These are phyloP conservation scores for Davidsoniella neocaledoniae DNA, from an alignment of 2,329 filamentous ascomycete species.

Conservation along the genomic window DNA sequence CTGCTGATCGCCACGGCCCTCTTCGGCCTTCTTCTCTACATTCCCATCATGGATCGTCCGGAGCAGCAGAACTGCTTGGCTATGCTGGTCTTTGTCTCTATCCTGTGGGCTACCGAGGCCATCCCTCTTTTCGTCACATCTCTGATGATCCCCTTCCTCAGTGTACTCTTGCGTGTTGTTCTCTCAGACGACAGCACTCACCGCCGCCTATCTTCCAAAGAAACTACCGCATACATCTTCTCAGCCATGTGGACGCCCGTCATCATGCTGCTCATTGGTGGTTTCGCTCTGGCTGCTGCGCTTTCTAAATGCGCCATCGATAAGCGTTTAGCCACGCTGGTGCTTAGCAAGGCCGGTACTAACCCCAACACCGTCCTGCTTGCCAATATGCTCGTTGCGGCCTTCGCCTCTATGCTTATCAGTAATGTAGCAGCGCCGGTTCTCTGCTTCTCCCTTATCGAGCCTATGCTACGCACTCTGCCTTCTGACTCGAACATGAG, in stretches of 20 bases:
- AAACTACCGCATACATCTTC: conserved; percentile 72
- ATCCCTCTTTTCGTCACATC: conserved; percentile 96
- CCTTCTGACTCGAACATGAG: conserved; percentile 83
- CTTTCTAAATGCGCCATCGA: conserved; percentile 96
- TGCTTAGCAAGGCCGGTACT: conserved; percentile 90
- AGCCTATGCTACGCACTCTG: conserved; percentile 89
- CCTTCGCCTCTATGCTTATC: conserved; percentile 97
- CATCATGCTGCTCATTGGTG: conserved; percentile 92
- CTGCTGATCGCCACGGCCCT: conserved; percentile 53
- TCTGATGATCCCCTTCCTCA: conserved; percentile 80
- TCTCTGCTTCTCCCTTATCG: conserved; percentile 92
- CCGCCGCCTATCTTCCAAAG: conserved; percentile 57
- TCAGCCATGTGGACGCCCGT: conserved; percentile 98
- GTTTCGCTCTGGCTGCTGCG: conserved; percentile 89
- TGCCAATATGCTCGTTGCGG: conserved; percentile 98
- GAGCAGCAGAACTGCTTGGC: conserved; percentile 96
- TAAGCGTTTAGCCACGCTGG: conserved; percentile 89
- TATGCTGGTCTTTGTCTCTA: conserved; percentile 80
- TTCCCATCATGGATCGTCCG: conserved; percentile 68
- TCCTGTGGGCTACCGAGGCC: conserved; percentile 94
- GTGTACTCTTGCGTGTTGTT: conserved; percentile 72
- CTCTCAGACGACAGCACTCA: conserved; percentile 54
- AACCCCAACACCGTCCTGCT: conserved; percentile 74
- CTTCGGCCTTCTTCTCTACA: conserved; percentile 56
- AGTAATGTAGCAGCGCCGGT: conserved; percentile 96